phyloP scores from a whole-genome alignment of 768 basidiomycete genomes.

The Xanthoconium purpureum region DNA sequence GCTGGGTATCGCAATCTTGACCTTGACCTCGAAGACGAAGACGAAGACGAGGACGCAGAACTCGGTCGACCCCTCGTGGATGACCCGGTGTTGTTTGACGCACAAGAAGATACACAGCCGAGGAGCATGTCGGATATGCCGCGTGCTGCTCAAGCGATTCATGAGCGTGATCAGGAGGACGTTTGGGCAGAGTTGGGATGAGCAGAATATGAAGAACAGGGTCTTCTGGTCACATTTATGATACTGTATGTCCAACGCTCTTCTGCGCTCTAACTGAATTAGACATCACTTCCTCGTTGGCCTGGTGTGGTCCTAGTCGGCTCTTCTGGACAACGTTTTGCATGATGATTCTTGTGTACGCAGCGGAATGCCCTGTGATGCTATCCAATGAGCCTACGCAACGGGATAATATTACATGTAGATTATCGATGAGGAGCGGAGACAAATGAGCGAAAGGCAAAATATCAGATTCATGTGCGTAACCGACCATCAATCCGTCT shows the following conservation, averaged over 20 bases:
- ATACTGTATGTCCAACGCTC: background rate
- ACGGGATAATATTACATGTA: constrained; percentile 26
- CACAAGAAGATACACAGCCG: constrained; percentile 35
- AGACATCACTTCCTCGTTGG: background rate
- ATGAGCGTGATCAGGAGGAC: constrained; percentile 62
- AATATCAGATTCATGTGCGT: background rate
- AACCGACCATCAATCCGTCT: constrained; percentile 53
- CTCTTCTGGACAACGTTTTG: too few relatives aligned
- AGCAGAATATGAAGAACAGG: constrained; percentile 2
- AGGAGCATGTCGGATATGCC: constrained; percentile 54
- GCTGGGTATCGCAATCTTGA: constrained; percentile 63
- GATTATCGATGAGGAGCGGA: constrained; percentile 16
- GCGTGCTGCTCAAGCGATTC: constrained; percentile 49
- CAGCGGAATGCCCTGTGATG: background rate
- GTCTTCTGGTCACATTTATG: background rate
- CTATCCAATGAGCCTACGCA: background rate
- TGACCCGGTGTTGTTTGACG: constrained; percentile 65
- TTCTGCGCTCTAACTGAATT: background rate
- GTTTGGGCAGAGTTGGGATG: constrained; percentile 68
- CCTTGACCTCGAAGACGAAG: constrained; percentile 67
- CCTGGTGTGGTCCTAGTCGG: too few relatives aligned
- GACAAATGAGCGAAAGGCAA: background rate
- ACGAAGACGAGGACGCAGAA: constrained; percentile 54
- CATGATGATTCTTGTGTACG: too few relatives aligned
- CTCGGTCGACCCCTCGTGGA: constrained; percentile 56